A percentile compares a stretch with the other conserved stretches of the same genome.
Conservation (phyloP, 257 asterid species). For the Mitragyna speciosa region DNA sequence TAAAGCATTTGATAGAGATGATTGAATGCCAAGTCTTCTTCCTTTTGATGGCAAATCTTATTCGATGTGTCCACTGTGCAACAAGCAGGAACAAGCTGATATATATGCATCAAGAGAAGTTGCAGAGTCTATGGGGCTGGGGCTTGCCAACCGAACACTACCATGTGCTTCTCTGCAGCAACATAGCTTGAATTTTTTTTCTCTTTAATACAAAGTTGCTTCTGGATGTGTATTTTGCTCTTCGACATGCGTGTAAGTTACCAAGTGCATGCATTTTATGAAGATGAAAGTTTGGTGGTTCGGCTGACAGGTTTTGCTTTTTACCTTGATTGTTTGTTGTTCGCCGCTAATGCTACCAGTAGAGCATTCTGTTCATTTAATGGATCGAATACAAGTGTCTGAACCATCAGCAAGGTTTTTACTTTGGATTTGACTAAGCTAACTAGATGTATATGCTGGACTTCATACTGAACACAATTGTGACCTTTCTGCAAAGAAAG, state of each 20-base stretch:
- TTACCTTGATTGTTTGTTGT: not conserved
- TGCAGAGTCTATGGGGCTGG: constrained; percentile 94
- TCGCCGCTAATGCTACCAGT: not conserved
- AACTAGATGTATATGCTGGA: too few relatives aligned
- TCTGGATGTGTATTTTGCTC: too few relatives aligned
- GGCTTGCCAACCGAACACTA: constrained; percentile 65
- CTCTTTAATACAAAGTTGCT: constrained; percentile 8
- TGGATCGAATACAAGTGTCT: not conserved
- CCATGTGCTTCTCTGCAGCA: constrained; percentile 46
- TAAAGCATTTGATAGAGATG: not conserved
- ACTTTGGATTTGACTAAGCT: too few relatives aligned
- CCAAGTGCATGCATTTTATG: not conserved
- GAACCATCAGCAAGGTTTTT: too few relatives aligned
- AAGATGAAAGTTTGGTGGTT: constrained; percentile 1
- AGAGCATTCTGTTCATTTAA: not conserved
- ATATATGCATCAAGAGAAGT: constrained; percentile 65
- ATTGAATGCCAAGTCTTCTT: not conserved
- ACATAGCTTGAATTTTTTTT: too few relatives aligned
- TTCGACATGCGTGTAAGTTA: not conserved
- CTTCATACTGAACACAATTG: not conserved
- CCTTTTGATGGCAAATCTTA: not conserved
- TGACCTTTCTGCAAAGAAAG: not conserved
- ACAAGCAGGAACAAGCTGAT: constrained; percentile 94
- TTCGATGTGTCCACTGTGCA: constrained; percentile 16
- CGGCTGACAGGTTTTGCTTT: not conserved